Evolutionary conservation across 345 rosid species (phyloP), one percentile per base, ranked within the genome.

Genomic region (Cochlearia excelsa): DNA sequence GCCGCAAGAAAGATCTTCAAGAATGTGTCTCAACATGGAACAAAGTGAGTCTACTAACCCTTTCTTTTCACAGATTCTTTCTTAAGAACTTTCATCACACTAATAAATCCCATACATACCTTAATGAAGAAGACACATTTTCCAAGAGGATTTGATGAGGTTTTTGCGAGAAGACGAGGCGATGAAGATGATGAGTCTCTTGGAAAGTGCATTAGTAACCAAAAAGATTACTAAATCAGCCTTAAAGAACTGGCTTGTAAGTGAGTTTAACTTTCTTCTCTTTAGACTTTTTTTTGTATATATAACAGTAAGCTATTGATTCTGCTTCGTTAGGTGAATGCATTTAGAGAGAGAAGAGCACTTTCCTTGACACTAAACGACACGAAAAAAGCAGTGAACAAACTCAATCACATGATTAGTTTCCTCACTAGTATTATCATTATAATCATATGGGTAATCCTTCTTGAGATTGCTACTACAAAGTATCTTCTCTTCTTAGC

Each of bases 171-270:
- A 85, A 46, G 97, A 89, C 35, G 91, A 93, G 54, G 99, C 94
- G 2, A 11, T 71, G 33, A 84, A 81, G 76, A 78, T 89, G 27
- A 76, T 93, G 85, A 52, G 74, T 35, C 80, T 77, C 67, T 86
- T 87, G 23, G 97, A 87, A 78, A 95, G 87, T 52, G 81, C 80
- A 35, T 60, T 54, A 9, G 94, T 85, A 51, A 71, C 31, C 11
- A 62, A 59, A 63, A 82, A 75, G 69, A 89, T 89, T 49, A 78
- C 76, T 78, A 84, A 84, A 70, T 41, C 72, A 30, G 46, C 88
- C 54, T 73, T 88, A 26, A 91, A 86, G 79, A 79, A 80, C 51
- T 91, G 96, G 96, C 84, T 85, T 95, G 98, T 93, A 81, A 66
- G 23, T 16, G 23, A 57, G 54, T 30, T 16, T 16, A 16, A 16